A percentile compares a stretch with the other conserved stretches of the same genome.
Conservation (phyloP, 2,329 filamentous ascomycete species). For the Emergomyces pasteurianus region DNA sequence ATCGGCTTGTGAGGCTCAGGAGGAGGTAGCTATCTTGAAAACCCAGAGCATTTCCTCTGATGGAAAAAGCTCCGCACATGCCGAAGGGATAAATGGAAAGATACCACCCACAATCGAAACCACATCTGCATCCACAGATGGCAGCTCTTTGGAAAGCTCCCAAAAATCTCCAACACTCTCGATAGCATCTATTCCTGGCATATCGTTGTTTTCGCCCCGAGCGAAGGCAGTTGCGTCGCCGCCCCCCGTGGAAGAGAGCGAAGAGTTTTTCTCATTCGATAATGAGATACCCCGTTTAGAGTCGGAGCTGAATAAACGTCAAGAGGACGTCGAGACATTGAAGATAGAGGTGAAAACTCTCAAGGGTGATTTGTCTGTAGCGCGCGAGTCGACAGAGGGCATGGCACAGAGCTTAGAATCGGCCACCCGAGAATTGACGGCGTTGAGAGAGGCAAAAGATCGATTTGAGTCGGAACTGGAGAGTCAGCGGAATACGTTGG, state of each 20-base stretch:
- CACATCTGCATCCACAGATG: constrained; percentile 26
- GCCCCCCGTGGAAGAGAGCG: constrained; percentile 26
- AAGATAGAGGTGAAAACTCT: constrained; percentile 56
- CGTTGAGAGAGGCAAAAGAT: constrained; percentile 41
- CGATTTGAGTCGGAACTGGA: constrained; percentile 37
- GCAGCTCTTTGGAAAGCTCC: constrained; percentile 10
- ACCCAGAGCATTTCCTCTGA: constrained; percentile 22
- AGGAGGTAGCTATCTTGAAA: constrained; percentile 51
- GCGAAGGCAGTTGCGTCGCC: constrained; percentile 21
- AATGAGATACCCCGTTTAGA: constrained; percentile 76
- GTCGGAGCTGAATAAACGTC: constrained; percentile 56
- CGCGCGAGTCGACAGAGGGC: constrained; percentile 57
- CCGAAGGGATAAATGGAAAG: constrained; percentile 23
- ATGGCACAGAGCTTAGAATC: constrained; percentile 56
- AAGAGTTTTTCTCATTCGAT: constrained; percentile 89
- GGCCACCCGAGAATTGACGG: constrained; percentile 51
- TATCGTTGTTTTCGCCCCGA: constrained; percentile 29
- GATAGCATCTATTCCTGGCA: constrained; percentile 22
- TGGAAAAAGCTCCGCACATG: constrained; percentile 10
- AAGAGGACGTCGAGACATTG: constrained; percentile 58
- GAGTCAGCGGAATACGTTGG: constrained; percentile 26
- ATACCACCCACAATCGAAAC: constrained; percentile 23
- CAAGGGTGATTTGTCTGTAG: constrained; percentile 57
- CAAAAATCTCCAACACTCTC: constrained; percentile 22
- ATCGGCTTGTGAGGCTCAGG: constrained; percentile 47